Conservation (phyloP, 2,329 filamentous ascomycete genomes). For the Basipetospora chlamydospora region DNA sequence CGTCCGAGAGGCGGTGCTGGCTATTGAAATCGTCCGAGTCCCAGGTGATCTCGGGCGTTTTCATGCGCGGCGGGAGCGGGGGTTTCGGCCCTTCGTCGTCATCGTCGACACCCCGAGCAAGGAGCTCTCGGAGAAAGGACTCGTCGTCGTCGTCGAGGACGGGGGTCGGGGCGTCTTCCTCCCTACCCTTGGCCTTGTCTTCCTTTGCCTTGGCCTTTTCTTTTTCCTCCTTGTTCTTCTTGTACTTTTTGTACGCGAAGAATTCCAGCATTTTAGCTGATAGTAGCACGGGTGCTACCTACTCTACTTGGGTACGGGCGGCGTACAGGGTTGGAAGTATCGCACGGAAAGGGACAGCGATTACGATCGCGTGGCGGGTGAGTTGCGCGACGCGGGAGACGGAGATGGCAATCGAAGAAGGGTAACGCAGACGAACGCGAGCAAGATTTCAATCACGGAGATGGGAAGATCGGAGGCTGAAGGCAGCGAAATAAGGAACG, state of each 20-base stretch:
- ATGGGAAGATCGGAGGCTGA: too few species aligned
- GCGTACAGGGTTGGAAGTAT: neutral
- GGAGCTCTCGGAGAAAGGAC: conserved; percentile 42
- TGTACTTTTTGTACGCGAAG: conserved; percentile 46
- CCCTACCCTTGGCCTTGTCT: conserved; percentile 10
- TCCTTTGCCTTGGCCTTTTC: conserved; percentile 14
- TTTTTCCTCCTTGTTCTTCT: conserved; percentile 42
- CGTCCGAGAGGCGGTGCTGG: too few species aligned
- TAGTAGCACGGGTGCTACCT: neutral
- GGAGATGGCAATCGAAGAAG: too few species aligned
- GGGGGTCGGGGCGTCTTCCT: conserved; percentile 1
- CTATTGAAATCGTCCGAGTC: conserved; percentile 16
- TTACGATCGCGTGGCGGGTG: too few species aligned
- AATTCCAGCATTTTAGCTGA: conserved; percentile 43
- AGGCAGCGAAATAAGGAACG: too few species aligned
- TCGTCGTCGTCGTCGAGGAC: conserved; percentile 43
- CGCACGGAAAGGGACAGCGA: too few species aligned
- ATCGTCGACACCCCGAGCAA: conserved; percentile 39
- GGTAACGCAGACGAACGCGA: too few species aligned
- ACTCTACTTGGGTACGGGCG: neutral
- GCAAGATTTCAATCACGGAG: too few species aligned
- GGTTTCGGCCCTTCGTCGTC: conserved; percentile 30
- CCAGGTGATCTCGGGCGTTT: conserved; percentile 35
- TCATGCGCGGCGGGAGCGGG: conserved; percentile 38
- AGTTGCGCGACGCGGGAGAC: too few species aligned